Percentiles rank a stretch among this genome's conserved stretches.
These are phyloP conservation scores for Bremia lactucae DNA, from an alignment of 352 stramenopile genomes.

Conservation along the genomic window DNA sequence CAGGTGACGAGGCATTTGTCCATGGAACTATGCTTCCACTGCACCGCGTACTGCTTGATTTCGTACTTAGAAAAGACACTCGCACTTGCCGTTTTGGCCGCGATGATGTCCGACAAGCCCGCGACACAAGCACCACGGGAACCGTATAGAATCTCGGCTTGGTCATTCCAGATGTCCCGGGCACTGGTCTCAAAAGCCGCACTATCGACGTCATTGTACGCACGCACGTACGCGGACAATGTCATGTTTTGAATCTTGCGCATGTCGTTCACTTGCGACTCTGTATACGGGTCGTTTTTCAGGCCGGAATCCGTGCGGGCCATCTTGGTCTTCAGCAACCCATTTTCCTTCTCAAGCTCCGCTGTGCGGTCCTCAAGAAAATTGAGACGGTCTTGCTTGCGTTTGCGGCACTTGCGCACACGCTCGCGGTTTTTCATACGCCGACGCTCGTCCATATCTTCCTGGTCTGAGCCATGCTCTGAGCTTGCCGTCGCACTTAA, in stretches of 20 bases:
- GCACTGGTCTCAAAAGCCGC: conserved; percentile 45
- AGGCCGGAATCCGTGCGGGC: conserved; percentile 33
- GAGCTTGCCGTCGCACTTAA: conserved; percentile 55
- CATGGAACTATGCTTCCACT: conserved; percentile 57
- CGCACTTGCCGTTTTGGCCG: conserved; percentile 45
- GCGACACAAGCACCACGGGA: conserved; percentile 29
- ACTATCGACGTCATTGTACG: conserved; percentile 53
- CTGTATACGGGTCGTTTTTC: conserved; percentile 36
- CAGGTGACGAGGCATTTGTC: conserved; percentile 73
- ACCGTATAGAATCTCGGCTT: conserved; percentile 64
- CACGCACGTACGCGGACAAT: conserved; percentile 53
- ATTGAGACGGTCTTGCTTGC: conserved; percentile 82
- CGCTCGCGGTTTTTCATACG: conserved; percentile 85
- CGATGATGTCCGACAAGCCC: conserved; percentile 48
- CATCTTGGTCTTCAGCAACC: conserved; percentile 62
- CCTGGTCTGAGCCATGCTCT: conserved; percentile 54
- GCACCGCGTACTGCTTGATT: conserved; percentile 73
- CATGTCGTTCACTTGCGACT: conserved; percentile 58
- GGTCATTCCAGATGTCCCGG: conserved; percentile 42
- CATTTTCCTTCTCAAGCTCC: conserved; percentile 80
- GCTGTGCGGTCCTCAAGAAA: conserved; percentile 77
- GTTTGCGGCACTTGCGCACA: conserved; percentile 83
- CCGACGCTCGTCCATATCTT: conserved; percentile 75
- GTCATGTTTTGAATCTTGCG: conserved; percentile 78
- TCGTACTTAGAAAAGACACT: conserved; percentile 69